Conservation (phyloP, 73 alveolate species). For the Tetrahymena thermophila region DNA sequence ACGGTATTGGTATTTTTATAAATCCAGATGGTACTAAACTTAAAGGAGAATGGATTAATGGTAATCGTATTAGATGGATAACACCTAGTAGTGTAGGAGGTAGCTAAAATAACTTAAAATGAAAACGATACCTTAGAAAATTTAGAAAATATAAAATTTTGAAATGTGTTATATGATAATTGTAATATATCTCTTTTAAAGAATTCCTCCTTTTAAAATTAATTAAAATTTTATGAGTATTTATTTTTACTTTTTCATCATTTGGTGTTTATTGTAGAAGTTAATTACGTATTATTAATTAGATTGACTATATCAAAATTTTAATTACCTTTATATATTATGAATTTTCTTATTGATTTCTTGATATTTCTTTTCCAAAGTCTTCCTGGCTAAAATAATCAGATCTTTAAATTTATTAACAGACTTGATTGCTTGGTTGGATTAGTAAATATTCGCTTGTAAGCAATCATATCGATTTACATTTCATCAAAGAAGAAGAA, state of each 20-base stretch:
- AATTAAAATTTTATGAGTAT: not conserved
- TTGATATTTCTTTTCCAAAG: not conserved
- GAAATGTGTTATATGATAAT: not conserved
- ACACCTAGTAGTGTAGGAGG: not conserved
- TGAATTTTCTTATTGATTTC: not conserved
- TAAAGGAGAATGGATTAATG: constrained; percentile 42
- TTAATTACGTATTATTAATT: not conserved
- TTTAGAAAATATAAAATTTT: not conserved
- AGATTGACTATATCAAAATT: not conserved
- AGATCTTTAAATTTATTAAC: not conserved
- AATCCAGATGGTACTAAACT: constrained; percentile 18
- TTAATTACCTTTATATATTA: not conserved
- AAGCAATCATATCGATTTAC: not conserved
- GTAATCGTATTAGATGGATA: constrained; percentile 37
- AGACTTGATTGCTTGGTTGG: not conserved
- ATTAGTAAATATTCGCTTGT: not conserved
- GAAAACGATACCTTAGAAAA: not conserved
- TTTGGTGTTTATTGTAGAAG: not conserved
- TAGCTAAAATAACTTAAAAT: not conserved
- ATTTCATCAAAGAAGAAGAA: not conserved
- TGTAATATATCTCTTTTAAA: not conserved
- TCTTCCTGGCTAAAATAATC: not conserved
- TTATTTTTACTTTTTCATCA: not conserved
- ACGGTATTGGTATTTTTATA: constrained; percentile 29
- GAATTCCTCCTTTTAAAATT: not conserved